Evolutionary conservation across 2,329 filamentous ascomycete genomes (phyloP).

Genomic region (Aspergillus sp.): DNA sequence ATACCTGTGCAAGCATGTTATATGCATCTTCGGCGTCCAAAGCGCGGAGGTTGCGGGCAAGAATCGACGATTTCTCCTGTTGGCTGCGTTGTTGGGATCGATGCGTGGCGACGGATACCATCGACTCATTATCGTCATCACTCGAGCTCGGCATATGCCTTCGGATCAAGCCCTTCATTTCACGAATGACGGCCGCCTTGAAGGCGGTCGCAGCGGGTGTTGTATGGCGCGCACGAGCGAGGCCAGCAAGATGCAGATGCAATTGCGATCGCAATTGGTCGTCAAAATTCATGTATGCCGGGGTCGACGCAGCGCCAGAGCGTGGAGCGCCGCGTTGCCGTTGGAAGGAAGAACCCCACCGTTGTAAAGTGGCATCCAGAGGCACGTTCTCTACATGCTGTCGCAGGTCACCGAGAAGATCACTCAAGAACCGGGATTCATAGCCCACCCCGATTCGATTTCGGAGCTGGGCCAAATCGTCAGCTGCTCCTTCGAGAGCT

Average conservation of each 20-base stretch:
- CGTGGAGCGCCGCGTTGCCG: slow-evolving; percentile 67
- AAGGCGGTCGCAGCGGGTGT: slow-evolving; percentile 79
- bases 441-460: slow-evolving; percentile 83
- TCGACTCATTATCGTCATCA: slow-evolving; percentile 89
- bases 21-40: slow-evolving; percentile 84
- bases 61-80: slow-evolving; percentile 83
- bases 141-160: slow-evolving; percentile 85
- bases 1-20: slow-evolving; percentile 75
- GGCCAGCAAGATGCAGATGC: slow-evolving; percentile 68
- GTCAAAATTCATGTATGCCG: slow-evolving; percentile 74
- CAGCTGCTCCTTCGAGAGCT: slow-evolving; percentile 75
- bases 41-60: slow-evolving; percentile 83
- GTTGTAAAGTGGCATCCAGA: slow-evolving; percentile 69
- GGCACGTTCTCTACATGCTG: slow-evolving; percentile 76
- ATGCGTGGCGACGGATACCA: slow-evolving; percentile 79
- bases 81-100: slow-evolving; percentile 68
- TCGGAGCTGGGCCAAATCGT: slow-evolving; percentile 73
- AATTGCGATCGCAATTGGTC: slow-evolving; percentile 70
- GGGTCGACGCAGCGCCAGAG: slow-evolving; percentile 67
- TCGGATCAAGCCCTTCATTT: slow-evolving; percentile 82
- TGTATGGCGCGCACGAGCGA: slow-evolving; percentile 79
- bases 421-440: slow-evolving; percentile 74
- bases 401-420: slow-evolving; percentile 75
- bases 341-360: slow-evolving; percentile 78
- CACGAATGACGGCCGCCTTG: slow-evolving; percentile 77